These are phyloP conservation scores for Mimosa pudica DNA, from an alignment of 306 rosid genomes.

Conservation along the genomic window DNA sequence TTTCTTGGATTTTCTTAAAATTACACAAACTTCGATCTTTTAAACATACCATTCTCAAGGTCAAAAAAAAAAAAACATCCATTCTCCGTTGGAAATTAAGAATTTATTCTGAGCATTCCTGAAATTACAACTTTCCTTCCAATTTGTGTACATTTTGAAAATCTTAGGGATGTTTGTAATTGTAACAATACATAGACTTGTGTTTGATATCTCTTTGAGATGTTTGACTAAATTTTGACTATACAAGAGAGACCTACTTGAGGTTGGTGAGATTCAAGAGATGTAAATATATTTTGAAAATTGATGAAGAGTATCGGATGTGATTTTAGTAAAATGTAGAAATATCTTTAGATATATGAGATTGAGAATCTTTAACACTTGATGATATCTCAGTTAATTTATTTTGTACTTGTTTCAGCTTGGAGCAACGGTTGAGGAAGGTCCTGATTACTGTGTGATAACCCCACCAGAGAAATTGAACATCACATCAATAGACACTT, in stretches of 20 bases:
- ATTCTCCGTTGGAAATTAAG: not conserved
- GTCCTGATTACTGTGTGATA: conserved; percentile 92
- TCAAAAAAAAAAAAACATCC: no score
- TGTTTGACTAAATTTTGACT: no score
- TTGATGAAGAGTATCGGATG: not conserved
- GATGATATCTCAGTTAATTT: not conserved
- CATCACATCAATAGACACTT: conserved; percentile 82
- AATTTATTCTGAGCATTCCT: not conserved
- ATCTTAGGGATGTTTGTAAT: not conserved
- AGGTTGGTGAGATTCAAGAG: not conserved
- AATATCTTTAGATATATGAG: not conserved
- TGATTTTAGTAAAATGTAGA: not conserved
- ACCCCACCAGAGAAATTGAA: conserved; percentile 91
- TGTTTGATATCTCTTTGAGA: not conserved
- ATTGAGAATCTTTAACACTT: not conserved
- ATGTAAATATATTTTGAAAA: not conserved
- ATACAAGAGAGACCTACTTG: not conserved
- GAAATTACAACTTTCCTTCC: not conserved
- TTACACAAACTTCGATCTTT: not conserved
- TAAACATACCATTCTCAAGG: not conserved
- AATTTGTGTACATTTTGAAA: not conserved
- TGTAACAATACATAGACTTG: not conserved
- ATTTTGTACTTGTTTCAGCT: conserved; percentile 53
- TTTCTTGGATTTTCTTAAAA: not conserved
- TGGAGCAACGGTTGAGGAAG: conserved; percentile 98